A percentile compares a stretch with the other conserved stretches of the same genome.
Conservation (phyloP, 441 rosid genomes). For the Erodium texanum region DNA sequence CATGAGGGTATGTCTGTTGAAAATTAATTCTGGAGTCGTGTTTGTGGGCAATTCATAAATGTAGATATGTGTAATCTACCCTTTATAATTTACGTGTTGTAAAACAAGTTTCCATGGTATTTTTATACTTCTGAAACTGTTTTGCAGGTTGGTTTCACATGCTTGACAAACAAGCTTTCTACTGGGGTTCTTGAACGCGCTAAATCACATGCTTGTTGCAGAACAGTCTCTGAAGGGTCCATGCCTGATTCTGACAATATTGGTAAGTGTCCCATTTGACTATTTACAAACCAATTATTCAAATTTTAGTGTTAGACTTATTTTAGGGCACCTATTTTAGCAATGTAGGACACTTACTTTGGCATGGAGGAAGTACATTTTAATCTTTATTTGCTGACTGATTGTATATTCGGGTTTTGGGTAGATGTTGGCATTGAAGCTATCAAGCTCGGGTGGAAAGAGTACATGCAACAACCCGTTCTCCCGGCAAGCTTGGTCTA, state of each 20-base stretch:
- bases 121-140: slow-evolving; percentile 10
- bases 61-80: too few relatives aligned
- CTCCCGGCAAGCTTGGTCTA: slow-evolving; percentile 93
- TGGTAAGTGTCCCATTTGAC: slow-evolving; percentile 35
- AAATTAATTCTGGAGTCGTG: too few relatives aligned
- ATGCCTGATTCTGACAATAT: slow-evolving; percentile 27
- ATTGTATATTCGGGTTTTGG: too few relatives aligned
- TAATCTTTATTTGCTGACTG: too few relatives aligned
- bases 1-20: too few relatives aligned
- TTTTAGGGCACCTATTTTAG: neutral
- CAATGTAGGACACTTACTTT: too few relatives aligned
- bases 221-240: slow-evolving; percentile 25
- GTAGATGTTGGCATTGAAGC: slow-evolving; percentile 51
- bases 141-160: slow-evolving; percentile 56
- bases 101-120: slow-evolving; percentile 11
- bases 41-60: too few relatives aligned
- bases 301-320: neutral
- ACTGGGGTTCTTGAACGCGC: slow-evolving; percentile 80
- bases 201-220: slow-evolving; percentile 43
- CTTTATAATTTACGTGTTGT: slow-evolving; percentile 5
- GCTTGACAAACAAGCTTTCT: slow-evolving; percentile 73
- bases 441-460: slow-evolving; percentile 89
- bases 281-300: too few relatives aligned
- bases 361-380: too few relatives aligned
- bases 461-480: slow-evolving; percentile 80